Conservation (phyloP, 2,329 filamentous ascomycete genomes). For the Pleoardoris graminearum region DNA sequence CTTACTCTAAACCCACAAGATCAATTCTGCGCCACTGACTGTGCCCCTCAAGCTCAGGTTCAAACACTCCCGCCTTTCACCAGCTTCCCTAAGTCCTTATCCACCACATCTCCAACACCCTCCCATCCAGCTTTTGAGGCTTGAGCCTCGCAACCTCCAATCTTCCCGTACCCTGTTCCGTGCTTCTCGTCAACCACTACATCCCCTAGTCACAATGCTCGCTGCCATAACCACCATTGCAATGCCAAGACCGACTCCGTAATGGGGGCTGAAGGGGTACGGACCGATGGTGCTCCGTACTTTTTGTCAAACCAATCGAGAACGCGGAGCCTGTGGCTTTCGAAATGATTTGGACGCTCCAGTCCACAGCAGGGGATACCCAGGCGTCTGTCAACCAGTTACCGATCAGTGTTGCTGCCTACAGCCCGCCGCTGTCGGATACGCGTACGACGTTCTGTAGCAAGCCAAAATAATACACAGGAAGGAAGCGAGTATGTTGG, state of each 20-base stretch:
- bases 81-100: constrained; percentile 18
- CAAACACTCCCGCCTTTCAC: background rate
- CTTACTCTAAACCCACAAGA: too few relatives aligned
- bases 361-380: constrained; percentile 46
- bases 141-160: constrained; percentile 20
- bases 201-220: constrained; percentile 48
- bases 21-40: background rate
- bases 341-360: constrained; percentile 41
- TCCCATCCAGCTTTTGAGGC: constrained; percentile 15
- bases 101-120: constrained; percentile 21
- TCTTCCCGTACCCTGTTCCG: constrained; percentile 44
- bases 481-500: constrained; percentile 48
- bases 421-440: constrained; percentile 46
- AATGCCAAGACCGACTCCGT: constrained; percentile 45
- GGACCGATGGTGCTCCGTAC: constrained; percentile 52
- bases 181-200: constrained; percentile 49
- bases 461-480: constrained; percentile 54
- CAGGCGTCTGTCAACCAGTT: constrained; percentile 18
- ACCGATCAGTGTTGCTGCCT: constrained; percentile 38
- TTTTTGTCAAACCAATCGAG: constrained; percentile 51
- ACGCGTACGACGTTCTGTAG: constrained; percentile 20
- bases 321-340: constrained; percentile 50
- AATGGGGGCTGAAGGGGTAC: constrained; percentile 51
- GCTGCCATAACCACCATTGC: constrained; percentile 42
- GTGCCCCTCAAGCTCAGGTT: background rate